phyloP scores from a whole-genome alignment of 164 flowering plant genomes.

The Protea cynaroides region DNA sequence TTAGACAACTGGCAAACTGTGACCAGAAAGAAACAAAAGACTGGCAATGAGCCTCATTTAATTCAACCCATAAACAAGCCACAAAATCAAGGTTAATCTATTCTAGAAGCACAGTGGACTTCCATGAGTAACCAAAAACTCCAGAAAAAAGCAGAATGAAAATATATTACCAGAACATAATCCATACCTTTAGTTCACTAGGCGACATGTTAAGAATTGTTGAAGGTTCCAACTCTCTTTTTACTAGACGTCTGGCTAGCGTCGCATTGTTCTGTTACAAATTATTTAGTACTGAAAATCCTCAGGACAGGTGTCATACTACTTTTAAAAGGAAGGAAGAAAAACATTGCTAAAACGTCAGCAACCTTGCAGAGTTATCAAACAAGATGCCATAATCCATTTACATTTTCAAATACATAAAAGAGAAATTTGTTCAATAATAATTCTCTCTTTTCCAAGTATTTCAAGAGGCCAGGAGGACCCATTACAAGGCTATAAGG shows the following conservation, averaged over 20 bases:
- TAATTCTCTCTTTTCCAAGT: no score
- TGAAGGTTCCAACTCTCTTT: conserved; percentile 72
- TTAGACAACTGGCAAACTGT: background rate
- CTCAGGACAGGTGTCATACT: background rate
- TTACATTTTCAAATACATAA: background rate
- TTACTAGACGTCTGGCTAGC: conserved; percentile 65
- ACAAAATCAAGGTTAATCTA: no score
- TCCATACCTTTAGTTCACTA: conserved; percentile 69
- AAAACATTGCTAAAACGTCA: no score
- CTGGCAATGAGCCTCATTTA: no score
- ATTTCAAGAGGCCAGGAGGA: no score
- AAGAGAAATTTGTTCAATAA: no score
- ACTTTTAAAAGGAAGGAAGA: no score
- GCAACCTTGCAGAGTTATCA: background rate
- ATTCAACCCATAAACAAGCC: no score
- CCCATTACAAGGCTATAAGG: no score
- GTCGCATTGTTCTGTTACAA: conserved; percentile 48
- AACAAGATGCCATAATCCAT: background rate
- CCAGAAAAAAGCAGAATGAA: no score
- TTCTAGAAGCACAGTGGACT: no score
- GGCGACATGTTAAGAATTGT: conserved; percentile 77
- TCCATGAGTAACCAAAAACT: no score
- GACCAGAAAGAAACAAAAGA: background rate
- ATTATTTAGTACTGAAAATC: background rate
- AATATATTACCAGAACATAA: background rate